Base-by-base conservation (phyloP, 1,139 yeast genomes). In the Hyphopichia fennica region DNA sequence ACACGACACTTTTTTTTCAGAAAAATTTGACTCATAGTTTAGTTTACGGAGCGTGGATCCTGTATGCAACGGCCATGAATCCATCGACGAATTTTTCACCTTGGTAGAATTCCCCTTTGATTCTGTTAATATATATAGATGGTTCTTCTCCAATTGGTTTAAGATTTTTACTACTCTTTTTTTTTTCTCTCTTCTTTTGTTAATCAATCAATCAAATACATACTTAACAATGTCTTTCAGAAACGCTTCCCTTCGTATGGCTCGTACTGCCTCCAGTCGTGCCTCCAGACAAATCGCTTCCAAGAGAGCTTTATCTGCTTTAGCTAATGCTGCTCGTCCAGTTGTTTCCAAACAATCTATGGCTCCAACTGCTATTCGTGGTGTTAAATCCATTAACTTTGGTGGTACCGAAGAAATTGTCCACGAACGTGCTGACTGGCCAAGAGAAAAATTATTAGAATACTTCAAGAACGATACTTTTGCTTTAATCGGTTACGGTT, bases 381-480 rank as follows among this genome's bases (percentile, higher is more conserved):
- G 98, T 75, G 69, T 91, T 63, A 89, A 93, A 82, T 82, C 90
- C 76, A 95, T 93, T 77, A 89, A 89, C 84, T 93, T 93, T 65
- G 97, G 90, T 70, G 98, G 97, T 73, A 82, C 84, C 57, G 91
- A 87, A 65, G 98, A 91, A 78, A 74, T 85, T 59, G 99, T 93
- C 57, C 93, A 93, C 80, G 98, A 93, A 81, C 89, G 99, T 77
- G 85, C 89, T 59, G 99, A 93, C 87, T 93, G 99, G 99, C 99
- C 99, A 75, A 82, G 86, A 69, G 99, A 93, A 78, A 93, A 87
- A 79, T 81, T 93, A 63, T 80, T 85, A 56, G 95, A 90, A 64
- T 93, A 90, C 82, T 93, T 93, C 89, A 91, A 93, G 82, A 78
- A 91, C 74, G 99, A 93, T 72, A 93, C 99, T 51, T 78, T 93